Percentiles rank a stretch among this genome's conserved stretches.
phyloP scores from a whole-genome alignment of 1,139 yeast species.

The Blastobotrys arbuscula region DNA sequence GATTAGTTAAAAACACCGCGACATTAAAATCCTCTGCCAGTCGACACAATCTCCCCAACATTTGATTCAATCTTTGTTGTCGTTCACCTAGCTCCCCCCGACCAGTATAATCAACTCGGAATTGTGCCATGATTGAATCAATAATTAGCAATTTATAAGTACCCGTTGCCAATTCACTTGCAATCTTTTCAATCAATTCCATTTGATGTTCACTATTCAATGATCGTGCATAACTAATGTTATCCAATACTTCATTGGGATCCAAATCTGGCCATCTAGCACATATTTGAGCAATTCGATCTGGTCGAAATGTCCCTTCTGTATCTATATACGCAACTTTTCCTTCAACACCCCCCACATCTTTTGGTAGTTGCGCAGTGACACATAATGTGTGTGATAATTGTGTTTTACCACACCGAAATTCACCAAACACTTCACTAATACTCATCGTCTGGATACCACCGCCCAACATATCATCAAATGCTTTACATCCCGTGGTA shows the following conservation, averaged over 20 bases:
- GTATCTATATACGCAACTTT: slow-evolving; percentile 58
- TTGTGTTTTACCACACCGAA: slow-evolving; percentile 58
- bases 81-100: slow-evolving; percentile 58
- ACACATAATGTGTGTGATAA: slow-evolving; percentile 57
- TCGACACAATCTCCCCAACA: slow-evolving; percentile 47
- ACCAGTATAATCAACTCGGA: slow-evolving; percentile 55
- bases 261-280: slow-evolving; percentile 47
- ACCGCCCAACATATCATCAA: slow-evolving; percentile 53
- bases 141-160: slow-evolving; percentile 43
- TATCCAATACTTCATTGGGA: slow-evolving; percentile 47
- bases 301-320: slow-evolving; percentile 41
- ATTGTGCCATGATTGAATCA: slow-evolving; percentile 59
- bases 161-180: slow-evolving; percentile 47
- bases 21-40: slow-evolving; percentile 55
- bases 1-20: slow-evolving; percentile 56
- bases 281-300: slow-evolving; percentile 45
- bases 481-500: slow-evolving; percentile 51
- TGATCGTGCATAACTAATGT: slow-evolving; percentile 54
- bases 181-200: slow-evolving; percentile 51
- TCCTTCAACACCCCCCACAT: slow-evolving; percentile 56
- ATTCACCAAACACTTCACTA: slow-evolving; percentile 60
- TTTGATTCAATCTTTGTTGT: slow-evolving; percentile 56
- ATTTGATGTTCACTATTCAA: slow-evolving; percentile 56
- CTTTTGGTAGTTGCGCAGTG: slow-evolving; percentile 50
- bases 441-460: slow-evolving; percentile 58